phyloP scores from a whole-genome alignment of 345 rosid species.

The Clarkia xantiana region DNA sequence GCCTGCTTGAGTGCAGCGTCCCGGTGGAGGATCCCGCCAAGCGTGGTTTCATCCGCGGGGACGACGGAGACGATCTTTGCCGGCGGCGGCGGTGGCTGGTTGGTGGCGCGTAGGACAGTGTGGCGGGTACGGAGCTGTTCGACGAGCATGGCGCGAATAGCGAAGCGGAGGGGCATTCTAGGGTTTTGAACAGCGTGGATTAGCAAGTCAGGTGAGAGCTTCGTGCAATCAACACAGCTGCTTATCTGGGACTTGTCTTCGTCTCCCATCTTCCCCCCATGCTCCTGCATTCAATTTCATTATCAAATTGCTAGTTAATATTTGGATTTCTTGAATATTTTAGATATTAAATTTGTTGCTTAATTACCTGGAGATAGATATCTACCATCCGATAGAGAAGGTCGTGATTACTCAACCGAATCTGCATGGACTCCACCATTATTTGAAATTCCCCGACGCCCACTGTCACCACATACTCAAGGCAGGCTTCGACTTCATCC shows the following conservation, averaged over 20 bases:
- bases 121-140: slow-evolving; percentile 72
- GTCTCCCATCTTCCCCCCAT: slow-evolving; percentile 36
- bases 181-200: slow-evolving; percentile 77
- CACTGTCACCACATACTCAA: slow-evolving; percentile 37
- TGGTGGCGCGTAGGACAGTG: slow-evolving; percentile 26
- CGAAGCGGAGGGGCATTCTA: slow-evolving; percentile 58
- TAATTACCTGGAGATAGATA: slow-evolving; percentile 53
- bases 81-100: slow-evolving; percentile 4
- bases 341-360: neutral
- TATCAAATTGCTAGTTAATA: neutral
- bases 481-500: slow-evolving; percentile 13
- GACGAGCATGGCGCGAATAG: slow-evolving; percentile 68
- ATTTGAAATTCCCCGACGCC: slow-evolving; percentile 32
- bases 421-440: slow-evolving; percentile 38
- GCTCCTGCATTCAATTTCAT: slow-evolving; percentile 22
- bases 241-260: slow-evolving; percentile 51
- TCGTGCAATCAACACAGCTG: slow-evolving; percentile 54
- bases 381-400: slow-evolving; percentile 51
- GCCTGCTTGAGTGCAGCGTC: slow-evolving; percentile 46
- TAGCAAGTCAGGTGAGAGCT: slow-evolving; percentile 50
- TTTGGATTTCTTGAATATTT: too few species aligned
- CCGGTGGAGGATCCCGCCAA: slow-evolving; percentile 55
- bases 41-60: slow-evolving; percentile 17
- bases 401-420: slow-evolving; percentile 45
- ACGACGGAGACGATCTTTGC: slow-evolving; percentile 1